Percentiles rank a stretch among this genome's conserved stretches.
phyloP scores from a whole-genome alignment of 2,329 filamentous ascomycete genomes.

The Colletotrichum lini region DNA sequence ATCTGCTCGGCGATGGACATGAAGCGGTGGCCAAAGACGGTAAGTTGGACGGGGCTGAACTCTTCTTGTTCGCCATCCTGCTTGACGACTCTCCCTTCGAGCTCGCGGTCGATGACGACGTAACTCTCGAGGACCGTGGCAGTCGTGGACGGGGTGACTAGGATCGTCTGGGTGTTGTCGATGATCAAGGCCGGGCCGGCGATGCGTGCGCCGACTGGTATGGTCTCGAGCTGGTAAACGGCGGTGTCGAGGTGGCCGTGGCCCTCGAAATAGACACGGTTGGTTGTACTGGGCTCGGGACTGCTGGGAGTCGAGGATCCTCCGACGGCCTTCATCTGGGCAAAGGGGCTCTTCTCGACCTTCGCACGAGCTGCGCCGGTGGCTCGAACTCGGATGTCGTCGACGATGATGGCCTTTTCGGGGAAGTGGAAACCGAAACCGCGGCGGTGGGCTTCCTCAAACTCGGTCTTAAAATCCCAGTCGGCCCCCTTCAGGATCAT shows the following conservation, averaged over 20 bases:
- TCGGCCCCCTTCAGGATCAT: slow-evolving; percentile 51
- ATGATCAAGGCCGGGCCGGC: slow-evolving; percentile 80
- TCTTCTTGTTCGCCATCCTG: slow-evolving; percentile 69
- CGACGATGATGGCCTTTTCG: slow-evolving; percentile 53
- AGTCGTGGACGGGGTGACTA: slow-evolving; percentile 67
- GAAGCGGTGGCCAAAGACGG: slow-evolving; percentile 83
- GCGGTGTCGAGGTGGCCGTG: slow-evolving; percentile 34
- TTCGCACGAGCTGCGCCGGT: slow-evolving; percentile 38
- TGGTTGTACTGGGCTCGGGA: slow-evolving; percentile 80
- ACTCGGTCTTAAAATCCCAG: slow-evolving; percentile 72
- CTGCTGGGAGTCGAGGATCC: slow-evolving; percentile 61
- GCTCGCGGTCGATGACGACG: slow-evolving; percentile 53
- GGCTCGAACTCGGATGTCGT: slow-evolving; percentile 43
- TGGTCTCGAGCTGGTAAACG: slow-evolving; percentile 33
- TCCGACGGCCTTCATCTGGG: slow-evolving; percentile 37
- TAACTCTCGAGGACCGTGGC: slow-evolving; percentile 54
- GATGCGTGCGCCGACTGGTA: slow-evolving; percentile 36
- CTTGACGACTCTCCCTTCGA: slow-evolving; percentile 62
- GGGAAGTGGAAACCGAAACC: slow-evolving; percentile 75
- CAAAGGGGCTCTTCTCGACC: slow-evolving; percentile 41
- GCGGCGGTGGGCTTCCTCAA: slow-evolving; percentile 79
- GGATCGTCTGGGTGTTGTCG: slow-evolving; percentile 81
- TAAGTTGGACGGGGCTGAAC: slow-evolving; percentile 80
- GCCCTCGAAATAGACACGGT: slow-evolving; percentile 37
- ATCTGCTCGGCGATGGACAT: slow-evolving; percentile 89